Evolutionary conservation across 2,329 filamentous ascomycete species (phyloP).

Genomic region (Xylariaceae sp.): DNA sequence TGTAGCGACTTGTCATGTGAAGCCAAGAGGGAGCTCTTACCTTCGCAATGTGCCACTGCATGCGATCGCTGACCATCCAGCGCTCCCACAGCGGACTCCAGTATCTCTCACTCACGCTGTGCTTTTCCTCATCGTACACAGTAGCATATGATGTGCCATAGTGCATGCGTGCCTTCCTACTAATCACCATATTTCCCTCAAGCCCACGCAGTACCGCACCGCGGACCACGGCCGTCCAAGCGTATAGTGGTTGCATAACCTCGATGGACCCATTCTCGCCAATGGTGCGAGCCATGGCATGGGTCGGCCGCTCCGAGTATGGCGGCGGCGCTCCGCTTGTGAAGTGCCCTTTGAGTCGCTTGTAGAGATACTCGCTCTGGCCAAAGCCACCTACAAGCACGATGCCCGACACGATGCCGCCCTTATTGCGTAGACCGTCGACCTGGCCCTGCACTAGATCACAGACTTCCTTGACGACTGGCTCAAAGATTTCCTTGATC

Average conservation of each 20-base stretch:
- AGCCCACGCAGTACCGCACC: constrained; percentile 77
- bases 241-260: constrained; percentile 82
- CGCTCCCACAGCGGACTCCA: constrained; percentile 82
- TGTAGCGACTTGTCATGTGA: neutral
- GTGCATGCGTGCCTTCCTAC: constrained; percentile 73
- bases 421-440: constrained; percentile 64
- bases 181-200: constrained; percentile 81
- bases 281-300: constrained; percentile 56
- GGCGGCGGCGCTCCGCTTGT: constrained; percentile 62
- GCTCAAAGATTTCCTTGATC: constrained; percentile 76
- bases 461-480: constrained; percentile 73
- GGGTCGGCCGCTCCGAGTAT: constrained; percentile 74
- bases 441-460: constrained; percentile 73
- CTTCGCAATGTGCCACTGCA: constrained; percentile 87
- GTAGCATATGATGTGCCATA: constrained; percentile 85
- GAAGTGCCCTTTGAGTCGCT: constrained; percentile 73
- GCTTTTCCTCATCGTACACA: constrained; percentile 77
- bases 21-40: constrained; percentile 46
- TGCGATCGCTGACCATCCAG: constrained; percentile 83
- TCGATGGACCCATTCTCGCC: constrained; percentile 66
- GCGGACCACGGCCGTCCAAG: constrained; percentile 80
- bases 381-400: constrained; percentile 83
- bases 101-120: constrained; percentile 74
- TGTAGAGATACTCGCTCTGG: constrained; percentile 78
- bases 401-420: constrained; percentile 72